Evolutionary conservation across 2,329 filamentous ascomycete genomes (phyloP), one percentile per base, ranked within the genome.

Genomic region (Aspergillus eucalypticola): DNA sequence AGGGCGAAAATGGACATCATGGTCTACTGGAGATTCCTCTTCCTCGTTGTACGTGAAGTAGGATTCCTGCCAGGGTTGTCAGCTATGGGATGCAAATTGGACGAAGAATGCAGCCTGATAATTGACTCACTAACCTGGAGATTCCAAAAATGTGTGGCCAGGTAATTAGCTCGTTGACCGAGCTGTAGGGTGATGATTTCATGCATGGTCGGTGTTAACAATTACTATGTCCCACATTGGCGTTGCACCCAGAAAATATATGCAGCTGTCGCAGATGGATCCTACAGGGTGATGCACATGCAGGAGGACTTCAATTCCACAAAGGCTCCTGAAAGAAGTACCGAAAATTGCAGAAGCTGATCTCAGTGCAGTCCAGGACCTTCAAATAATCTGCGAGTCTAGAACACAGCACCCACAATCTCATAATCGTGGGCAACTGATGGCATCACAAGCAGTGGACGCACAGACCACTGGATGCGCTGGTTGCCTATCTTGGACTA

Each of bases 101-200:
- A 19, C 11, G 41, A 23, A 3, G 4, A 23, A 23, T n/a, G 15
- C 32, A 53, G 25, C 11, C 35, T 10, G n/a, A 8, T n/a, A 21
- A n/a, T 32, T 27, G 54, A n/a, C 54, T 3, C n/a, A 19, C 66
- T 41, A 75, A 91, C 91, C 82, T 96, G 94, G 5, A 90, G 83
- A 71, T 99, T 99, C 95, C 95, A 99, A 76, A 97, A 99, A 79
- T 99, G 95, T 0, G 93, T 96, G 29, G 90, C 93, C 21, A 96
- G 81, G 71, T 97, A 96, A 76, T 99, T 99, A 75, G 90, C 93
- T 73, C 90, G 88, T 74, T 96, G 90, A 46, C 95, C 95, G 61
- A 98, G 87, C 82, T 99, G 95, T 49, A 99, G 82, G 0, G 94
- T 97, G 63, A 99, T 83, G 63, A 98, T 92, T 78, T 99, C 95